Base-by-base conservation (phyloP, 2,329 filamentous ascomycete species). In the Septoria linicola region DNA sequence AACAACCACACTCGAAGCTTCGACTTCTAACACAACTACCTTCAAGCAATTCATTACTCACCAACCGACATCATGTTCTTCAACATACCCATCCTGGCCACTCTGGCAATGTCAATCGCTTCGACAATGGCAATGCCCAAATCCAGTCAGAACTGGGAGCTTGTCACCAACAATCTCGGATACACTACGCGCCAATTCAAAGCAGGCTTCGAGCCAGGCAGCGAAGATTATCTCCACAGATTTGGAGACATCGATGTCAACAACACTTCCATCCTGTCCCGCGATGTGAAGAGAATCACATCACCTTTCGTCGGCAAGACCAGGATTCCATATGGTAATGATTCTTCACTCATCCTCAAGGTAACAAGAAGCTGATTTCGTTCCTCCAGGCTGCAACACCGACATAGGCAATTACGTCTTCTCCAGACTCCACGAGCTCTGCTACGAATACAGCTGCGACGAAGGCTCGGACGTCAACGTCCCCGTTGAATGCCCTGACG, bases 341-440 rank as follows among this genome's bases (percentile, higher is more conserved):
- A 11, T 16, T 41, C 19, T 7, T 23, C 19, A 21, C 17, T 8
- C 16, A n/a, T 20, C 25, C 3, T 14, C 4, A 4, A 7, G 2
- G 3, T 27, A 4, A 30, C 20, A 4, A 40, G n/a, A 11, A 40
- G 5, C 23, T 42, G 25, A 27, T n/a, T 17, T 13, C 11, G 19
- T 17, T n/a, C 3, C 10, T 27, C 7, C 35, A 48, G 45, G 45
- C 16, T 48, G 45, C 35, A 41, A 48, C 35, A 48, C 35, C 11
- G 35, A 48, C 45, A 48, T 48, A 7, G 35, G 35, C 19, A 41
- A 32, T 20, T 40, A 39, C 16, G 36, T 48, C 45, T 40, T 48
- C 35, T 39, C 35, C 17, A 21, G 35, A 19, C 34, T 48, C 45
- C 45, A 48, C 35, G 37, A 32, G 25, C 27, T 48, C 27, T 48